phyloP scores from a whole-genome alignment of 2,329 filamentous ascomycete species.

The Sclerotinia nivalis region DNA sequence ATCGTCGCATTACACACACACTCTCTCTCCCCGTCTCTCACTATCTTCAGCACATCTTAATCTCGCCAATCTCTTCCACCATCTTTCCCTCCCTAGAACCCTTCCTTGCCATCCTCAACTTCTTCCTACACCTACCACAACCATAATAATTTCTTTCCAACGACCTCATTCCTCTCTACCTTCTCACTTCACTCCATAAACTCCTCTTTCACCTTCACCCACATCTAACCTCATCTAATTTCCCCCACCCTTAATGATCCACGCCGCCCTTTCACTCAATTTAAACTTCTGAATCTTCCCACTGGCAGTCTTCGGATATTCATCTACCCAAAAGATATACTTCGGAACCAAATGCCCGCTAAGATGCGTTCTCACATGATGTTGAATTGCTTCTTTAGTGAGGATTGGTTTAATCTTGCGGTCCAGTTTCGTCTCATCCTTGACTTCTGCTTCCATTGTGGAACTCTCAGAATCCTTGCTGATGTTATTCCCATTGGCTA shows the following conservation, averaged over 20 bases:
- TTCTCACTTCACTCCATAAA: too few relatives aligned
- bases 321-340: slow-evolving; percentile 81
- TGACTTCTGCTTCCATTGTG: too few relatives aligned
- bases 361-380: slow-evolving; percentile 71
- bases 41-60: too few relatives aligned
- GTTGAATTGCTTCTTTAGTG: slow-evolving; percentile 59
- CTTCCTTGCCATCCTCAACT: too few relatives aligned
- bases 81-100: too few relatives aligned
- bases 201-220: not conserved
- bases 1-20: too few relatives aligned
- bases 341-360: slow-evolving; percentile 80
- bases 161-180: too few relatives aligned
- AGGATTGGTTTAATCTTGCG: slow-evolving; percentile 41
- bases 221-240: not conserved
- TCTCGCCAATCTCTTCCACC: too few relatives aligned
- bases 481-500: not conserved
- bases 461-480: not conserved
- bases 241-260: not conserved
- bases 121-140: too few relatives aligned
- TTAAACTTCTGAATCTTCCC: slow-evolving; percentile 97
- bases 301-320: slow-evolving; percentile 93
- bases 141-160: too few relatives aligned
- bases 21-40: too few relatives aligned
- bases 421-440: slow-evolving; percentile 28
- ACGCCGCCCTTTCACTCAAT: slow-evolving; percentile 57